These are phyloP conservation scores for Pittosporum tobira DNA, from an alignment of 129 eudicot genomes.

Conservation along the genomic window DNA sequence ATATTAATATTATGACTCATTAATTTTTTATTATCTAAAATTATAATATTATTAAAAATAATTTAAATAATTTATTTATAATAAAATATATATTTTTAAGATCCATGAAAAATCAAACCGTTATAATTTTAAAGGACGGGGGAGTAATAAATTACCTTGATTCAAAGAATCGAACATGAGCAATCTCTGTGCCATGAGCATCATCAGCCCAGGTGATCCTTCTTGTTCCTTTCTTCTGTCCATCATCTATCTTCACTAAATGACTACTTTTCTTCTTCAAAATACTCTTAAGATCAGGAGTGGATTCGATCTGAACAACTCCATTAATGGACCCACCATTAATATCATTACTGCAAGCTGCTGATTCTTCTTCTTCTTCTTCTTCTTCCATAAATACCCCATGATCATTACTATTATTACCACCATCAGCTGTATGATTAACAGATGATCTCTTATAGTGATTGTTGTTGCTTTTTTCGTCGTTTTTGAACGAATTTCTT, in stretches of 20 bases:
- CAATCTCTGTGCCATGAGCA: constrained; percentile 41
- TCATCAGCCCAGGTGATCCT: constrained; percentile 40
- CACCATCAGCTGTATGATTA: neutral
- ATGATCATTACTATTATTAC: constrained; percentile 8
- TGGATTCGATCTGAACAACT: neutral
- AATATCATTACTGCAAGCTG: too few relatives aligned
- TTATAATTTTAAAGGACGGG: too few relatives aligned
- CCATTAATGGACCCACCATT: constrained; percentile 12
- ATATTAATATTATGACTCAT: too few relatives aligned
- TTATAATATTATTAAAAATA: too few relatives aligned
- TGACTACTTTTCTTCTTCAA: constrained; percentile 23
- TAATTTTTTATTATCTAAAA: too few relatives aligned
- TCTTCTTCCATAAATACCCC: neutral
- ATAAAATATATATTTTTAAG: too few relatives aligned
- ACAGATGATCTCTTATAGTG: constrained; percentile 1
- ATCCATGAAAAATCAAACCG: too few relatives aligned
- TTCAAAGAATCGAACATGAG: constrained; percentile 41
- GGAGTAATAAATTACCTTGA: constrained; percentile 28
- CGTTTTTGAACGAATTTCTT: constrained; percentile 22
- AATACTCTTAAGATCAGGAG: constrained; percentile 35
- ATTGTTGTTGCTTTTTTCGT: constrained; percentile 3
- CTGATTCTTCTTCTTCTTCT: neutral
- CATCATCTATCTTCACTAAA: neutral
- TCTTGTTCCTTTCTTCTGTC: constrained; percentile 13
- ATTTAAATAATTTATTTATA: too few relatives aligned